phyloP scores from a whole-genome alignment of 805 yeast species.

The Candida insectalens region DNA sequence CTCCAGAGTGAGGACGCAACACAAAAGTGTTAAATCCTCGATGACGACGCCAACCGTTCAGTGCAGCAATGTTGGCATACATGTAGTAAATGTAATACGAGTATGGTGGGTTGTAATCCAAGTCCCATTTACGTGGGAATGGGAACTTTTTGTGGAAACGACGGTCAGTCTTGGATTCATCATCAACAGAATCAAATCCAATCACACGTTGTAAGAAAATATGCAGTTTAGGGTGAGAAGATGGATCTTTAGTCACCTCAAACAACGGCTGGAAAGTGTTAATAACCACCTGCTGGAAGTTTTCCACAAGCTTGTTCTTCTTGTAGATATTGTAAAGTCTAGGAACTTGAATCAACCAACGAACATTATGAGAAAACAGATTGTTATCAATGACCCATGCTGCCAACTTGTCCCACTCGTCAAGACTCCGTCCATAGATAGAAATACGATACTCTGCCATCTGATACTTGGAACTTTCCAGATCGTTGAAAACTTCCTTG shows the following conservation, averaged over 20 bases:
- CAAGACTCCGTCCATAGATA: slow-evolving; percentile 78
- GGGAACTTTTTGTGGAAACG: slow-evolving; percentile 78
- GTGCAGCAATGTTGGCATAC: slow-evolving; percentile 75
- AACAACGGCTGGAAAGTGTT: slow-evolving; percentile 83
- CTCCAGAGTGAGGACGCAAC: slow-evolving; percentile 97
- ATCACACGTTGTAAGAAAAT: slow-evolving; percentile 87
- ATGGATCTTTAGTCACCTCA: slow-evolving; percentile 81
- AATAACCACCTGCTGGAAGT: slow-evolving; percentile 65
- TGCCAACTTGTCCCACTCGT: slow-evolving; percentile 95
- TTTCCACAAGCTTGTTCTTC: slow-evolving; percentile 55
- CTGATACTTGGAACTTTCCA: slow-evolving; percentile 92
- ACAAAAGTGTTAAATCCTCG: slow-evolving; percentile 83
- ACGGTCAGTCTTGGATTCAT: slow-evolving; percentile 87
- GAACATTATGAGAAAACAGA: slow-evolving; percentile 82
- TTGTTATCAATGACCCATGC: slow-evolving; percentile 93
- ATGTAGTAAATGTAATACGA: slow-evolving; percentile 88
- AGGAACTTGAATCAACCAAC: slow-evolving; percentile 96
- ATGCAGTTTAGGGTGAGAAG: slow-evolving; percentile 82
- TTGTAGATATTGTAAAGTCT: slow-evolving; percentile 86
- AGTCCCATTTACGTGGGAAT: slow-evolving; percentile 75
- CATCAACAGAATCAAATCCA: slow-evolving; percentile 98
- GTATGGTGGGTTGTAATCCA: slow-evolving; percentile 86
- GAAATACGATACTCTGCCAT: slow-evolving; percentile 96
- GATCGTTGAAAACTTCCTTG: slow-evolving; percentile 85
- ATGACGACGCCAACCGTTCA: slow-evolving; percentile 72